These are phyloP conservation scores for Microbotryum violaceum DNA, from an alignment of 1,284 basidiomycete genomes.

Conservation along the genomic window DNA sequence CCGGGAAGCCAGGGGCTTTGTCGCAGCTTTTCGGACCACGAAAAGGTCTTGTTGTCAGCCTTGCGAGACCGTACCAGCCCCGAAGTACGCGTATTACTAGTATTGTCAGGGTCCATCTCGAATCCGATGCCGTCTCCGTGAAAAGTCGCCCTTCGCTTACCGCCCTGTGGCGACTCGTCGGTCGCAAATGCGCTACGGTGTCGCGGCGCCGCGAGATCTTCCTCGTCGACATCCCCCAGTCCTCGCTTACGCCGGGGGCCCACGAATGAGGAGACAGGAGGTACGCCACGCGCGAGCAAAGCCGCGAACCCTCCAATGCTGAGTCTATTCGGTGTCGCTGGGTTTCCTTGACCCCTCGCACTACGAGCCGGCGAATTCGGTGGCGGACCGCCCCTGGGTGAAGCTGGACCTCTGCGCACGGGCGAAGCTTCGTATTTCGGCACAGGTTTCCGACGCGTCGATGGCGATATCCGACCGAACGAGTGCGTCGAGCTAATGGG, in stretches of 20 bases:
- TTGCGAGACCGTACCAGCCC: too few species aligned
- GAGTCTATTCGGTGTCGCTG: not conserved
- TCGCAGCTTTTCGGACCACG: not conserved
- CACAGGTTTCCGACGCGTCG: not conserved
- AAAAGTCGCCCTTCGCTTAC: not conserved
- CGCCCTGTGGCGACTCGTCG: not conserved
- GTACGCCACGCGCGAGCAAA: not conserved
- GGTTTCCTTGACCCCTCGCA: too few species aligned
- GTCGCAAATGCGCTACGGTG: not conserved
- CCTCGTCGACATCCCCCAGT: too few species aligned
- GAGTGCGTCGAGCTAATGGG: too few species aligned
- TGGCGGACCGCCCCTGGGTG: too few species aligned
- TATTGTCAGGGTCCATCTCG: not conserved
- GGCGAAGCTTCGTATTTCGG: not conserved
- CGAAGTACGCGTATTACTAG: too few species aligned
- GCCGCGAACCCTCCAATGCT: slow-evolving; percentile 21
- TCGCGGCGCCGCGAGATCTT: too few species aligned
- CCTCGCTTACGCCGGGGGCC: too few species aligned
- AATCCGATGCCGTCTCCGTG: not conserved
- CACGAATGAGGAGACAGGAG: too few species aligned
- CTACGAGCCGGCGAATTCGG: not conserved
- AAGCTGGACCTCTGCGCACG: too few species aligned
- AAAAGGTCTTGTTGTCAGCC: too few species aligned
- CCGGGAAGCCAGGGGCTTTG: slow-evolving; percentile 7
- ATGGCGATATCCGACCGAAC: too few species aligned